A percentile compares a stretch with the other conserved stretches of the same genome.
These are phyloP conservation scores for Nelumbo lutea DNA, from an alignment of 164 flowering plant genomes.

Conservation along the genomic window DNA sequence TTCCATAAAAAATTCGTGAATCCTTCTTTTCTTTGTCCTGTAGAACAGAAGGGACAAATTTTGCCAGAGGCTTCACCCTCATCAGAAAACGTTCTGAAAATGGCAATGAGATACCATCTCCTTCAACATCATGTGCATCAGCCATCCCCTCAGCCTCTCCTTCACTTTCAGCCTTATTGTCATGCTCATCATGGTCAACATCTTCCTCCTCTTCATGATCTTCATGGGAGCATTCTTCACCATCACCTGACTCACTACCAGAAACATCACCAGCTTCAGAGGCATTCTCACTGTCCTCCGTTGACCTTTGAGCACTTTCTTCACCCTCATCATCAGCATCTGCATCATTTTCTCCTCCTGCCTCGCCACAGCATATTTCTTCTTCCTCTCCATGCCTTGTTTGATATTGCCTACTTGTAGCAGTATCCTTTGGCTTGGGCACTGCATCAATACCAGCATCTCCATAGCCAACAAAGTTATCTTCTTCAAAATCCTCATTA, in stretches of 20 bases:
- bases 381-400: constrained; percentile 31
- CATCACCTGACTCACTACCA: constrained; percentile 83
- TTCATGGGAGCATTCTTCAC: constrained; percentile 69
- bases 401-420: constrained; percentile 39
- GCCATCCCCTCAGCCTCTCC: constrained; percentile 89
- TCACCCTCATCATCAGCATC: constrained; percentile 86
- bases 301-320: constrained; percentile 76
- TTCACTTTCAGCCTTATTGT: constrained; percentile 81
- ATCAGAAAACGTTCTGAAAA: constrained; percentile 56
- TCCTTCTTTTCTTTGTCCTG: constrained; percentile 37
- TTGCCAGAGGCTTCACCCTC: constrained; percentile 73
- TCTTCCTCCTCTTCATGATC: constrained; percentile 59
- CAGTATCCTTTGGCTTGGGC: constrained; percentile 39
- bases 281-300: constrained; percentile 79
- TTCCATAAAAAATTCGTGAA: constrained; percentile 76
- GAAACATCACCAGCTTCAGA: constrained; percentile 81
- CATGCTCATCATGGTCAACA: constrained; percentile 58
- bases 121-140: constrained; percentile 75
- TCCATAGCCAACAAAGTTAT: constrained; percentile 52
- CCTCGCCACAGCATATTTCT: constrained; percentile 35
- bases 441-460: constrained; percentile 33
- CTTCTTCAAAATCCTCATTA: constrained; percentile 73
- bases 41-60: constrained; percentile 43
- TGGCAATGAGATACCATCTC: constrained; percentile 50
- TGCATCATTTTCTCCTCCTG: constrained; percentile 57